Percentiles rank a stretch among this genome's conserved stretches.
Conservation (phyloP, 78 protist genomes). For the Polysphondylium violaceum region DNA sequence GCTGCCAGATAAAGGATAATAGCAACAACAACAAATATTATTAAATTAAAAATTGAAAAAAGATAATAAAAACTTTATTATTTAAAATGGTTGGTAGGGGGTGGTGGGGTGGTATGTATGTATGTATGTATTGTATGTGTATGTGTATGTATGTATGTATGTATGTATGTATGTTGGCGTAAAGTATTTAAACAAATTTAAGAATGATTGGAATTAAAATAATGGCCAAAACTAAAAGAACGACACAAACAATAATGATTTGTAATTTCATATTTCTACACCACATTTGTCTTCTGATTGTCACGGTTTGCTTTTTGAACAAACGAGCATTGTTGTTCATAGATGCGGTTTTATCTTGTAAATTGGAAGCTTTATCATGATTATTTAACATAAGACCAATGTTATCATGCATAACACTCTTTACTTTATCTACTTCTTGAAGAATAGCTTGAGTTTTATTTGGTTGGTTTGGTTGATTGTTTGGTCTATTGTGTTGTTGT, state of each 20-base stretch:
- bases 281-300: constrained; percentile 80
- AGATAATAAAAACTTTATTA: no score
- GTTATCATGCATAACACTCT: constrained; percentile 73
- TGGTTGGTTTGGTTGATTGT: constrained; percentile 10
- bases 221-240: constrained; percentile 40
- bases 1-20: no score
- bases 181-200: neutral
- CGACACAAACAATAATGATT: constrained; percentile 55
- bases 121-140: neutral
- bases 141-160: no score
- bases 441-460: constrained; percentile 53
- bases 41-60: no score
- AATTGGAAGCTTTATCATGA: constrained; percentile 61
- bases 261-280: constrained; percentile 78
- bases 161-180: no score
- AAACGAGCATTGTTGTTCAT: constrained; percentile 63
- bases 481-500: neutral
- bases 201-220: constrained; percentile 56
- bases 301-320: constrained; percentile 61
- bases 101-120: neutral
- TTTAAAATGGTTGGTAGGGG: neutral
- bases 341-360: constrained; percentile 65
- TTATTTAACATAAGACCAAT: constrained; percentile 66
- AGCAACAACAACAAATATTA: no score
- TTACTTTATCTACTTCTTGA: constrained; percentile 74